These are phyloP conservation scores for Glarea lozoyensis DNA, from an alignment of 495 filamentous ascomycete species.

Conservation along the genomic window DNA sequence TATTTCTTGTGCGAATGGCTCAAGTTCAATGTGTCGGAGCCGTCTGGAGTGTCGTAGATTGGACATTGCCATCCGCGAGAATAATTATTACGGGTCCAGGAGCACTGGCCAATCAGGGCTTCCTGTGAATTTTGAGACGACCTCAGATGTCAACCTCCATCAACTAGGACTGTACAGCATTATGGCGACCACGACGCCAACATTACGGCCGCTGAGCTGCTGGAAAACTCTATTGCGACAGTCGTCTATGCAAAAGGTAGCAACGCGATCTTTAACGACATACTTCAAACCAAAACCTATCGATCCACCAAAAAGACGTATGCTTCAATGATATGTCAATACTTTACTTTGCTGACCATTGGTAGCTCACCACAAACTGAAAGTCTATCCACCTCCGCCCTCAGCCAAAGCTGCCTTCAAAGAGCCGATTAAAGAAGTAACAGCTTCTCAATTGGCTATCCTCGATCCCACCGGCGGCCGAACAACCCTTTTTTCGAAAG, in stretches of 20 bases:
- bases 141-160: slow-evolving; percentile 10
- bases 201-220: slow-evolving; percentile 59
- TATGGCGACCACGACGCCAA: slow-evolving; percentile 51
- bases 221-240: slow-evolving; percentile 47
- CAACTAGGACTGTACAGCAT: slow-evolving; percentile 18
- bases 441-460: slow-evolving; percentile 51
- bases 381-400: slow-evolving; percentile 44
- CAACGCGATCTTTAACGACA: slow-evolving; percentile 17
- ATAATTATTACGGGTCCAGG: not conserved
- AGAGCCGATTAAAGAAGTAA: slow-evolving; percentile 55
- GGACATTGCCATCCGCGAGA: not conserved
- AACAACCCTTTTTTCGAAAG: slow-evolving; percentile 66
- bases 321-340: not conserved
- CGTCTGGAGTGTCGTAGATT: not conserved
- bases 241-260: slow-evolving; percentile 29
- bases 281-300: slow-evolving; percentile 20
- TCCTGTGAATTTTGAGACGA: slow-evolving; percentile 14
- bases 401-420: slow-evolving; percentile 31
- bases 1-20: not conserved
- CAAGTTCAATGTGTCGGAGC: too few species aligned
- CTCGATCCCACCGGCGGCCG: slow-evolving; percentile 83
- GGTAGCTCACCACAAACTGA: too few species aligned
- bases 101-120: slow-evolving; percentile 13
- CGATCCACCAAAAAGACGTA: slow-evolving; percentile 8
- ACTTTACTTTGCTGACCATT: not conserved